phyloP scores from a whole-genome alignment of 139 green algal genomes.

The Microglena sp. region DNA sequence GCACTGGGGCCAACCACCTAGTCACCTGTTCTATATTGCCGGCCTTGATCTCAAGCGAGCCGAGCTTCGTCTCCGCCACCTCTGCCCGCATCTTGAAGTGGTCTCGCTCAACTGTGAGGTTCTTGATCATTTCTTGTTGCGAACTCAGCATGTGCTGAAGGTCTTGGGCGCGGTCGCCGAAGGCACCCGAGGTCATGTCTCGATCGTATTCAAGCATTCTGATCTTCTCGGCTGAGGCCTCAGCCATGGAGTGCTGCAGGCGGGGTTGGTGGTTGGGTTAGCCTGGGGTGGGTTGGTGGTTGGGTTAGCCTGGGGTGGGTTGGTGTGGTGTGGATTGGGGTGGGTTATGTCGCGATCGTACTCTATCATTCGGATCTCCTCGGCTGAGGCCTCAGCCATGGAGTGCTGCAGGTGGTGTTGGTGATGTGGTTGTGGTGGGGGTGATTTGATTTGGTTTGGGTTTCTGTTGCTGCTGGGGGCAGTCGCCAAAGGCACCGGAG shows the following conservation, averaged over 20 bases:
- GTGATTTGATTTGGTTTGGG: too few relatives aligned
- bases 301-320: too few relatives aligned
- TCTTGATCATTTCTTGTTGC: slow-evolving; percentile 9
- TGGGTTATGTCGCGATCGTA: too few relatives aligned
- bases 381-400: too few relatives aligned
- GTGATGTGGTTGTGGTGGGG: too few relatives aligned
- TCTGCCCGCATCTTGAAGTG: not conserved
- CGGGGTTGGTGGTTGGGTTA: too few relatives aligned
- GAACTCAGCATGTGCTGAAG: slow-evolving; percentile 11
- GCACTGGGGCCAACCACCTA: too few relatives aligned
- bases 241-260: not conserved
- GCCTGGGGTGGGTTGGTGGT: too few relatives aligned
- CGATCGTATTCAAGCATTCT: slow-evolving; percentile 41
- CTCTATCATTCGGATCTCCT: too few relatives aligned
- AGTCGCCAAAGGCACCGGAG: slow-evolving; percentile 26
- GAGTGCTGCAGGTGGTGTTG: too few relatives aligned
- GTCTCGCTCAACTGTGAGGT: not conserved
- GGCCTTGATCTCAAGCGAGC: not conserved
- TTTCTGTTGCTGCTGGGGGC: slow-evolving; percentile 9
- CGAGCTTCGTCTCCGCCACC: slow-evolving; percentile 3
- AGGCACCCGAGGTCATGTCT: slow-evolving; percentile 29
- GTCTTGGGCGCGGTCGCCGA: slow-evolving; percentile 18
- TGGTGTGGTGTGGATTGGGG: too few relatives aligned
- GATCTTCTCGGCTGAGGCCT: slow-evolving; percentile 20
- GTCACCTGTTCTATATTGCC: too few relatives aligned